Evolutionary conservation across 2,329 filamentous ascomycete species (phyloP).

Genomic region (Monascus ruber): DNA sequence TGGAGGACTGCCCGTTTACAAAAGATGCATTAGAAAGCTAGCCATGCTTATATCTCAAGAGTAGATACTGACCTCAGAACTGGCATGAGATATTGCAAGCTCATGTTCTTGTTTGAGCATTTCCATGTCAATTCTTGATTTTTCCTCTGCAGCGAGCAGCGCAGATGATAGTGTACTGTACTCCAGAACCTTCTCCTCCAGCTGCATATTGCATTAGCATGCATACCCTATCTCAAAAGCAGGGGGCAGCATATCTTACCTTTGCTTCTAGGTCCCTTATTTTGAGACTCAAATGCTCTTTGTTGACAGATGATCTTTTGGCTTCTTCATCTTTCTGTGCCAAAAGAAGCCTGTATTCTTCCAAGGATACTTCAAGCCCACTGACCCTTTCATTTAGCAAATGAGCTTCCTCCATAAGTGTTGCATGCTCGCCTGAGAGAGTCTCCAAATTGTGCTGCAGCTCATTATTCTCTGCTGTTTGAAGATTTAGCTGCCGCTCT

Average conservation of each 20-base stretch:
- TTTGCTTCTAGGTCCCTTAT: constrained; percentile 9
- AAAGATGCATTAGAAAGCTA: neutral
- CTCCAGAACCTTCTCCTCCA: constrained; percentile 12
- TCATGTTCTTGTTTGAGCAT: constrained; percentile 12
- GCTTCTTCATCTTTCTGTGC: constrained; percentile 16
- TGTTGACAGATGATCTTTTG: constrained; percentile 11
- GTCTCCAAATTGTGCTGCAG: constrained; percentile 11
- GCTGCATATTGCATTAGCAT: constrained; percentile 9
- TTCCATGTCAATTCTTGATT: constrained; percentile 9
- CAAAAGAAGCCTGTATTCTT: constrained; percentile 9
- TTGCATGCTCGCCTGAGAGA: constrained; percentile 13
- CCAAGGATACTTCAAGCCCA: constrained; percentile 10
- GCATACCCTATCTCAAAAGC: no score
- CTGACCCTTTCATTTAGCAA: constrained; percentile 16
- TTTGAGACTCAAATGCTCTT: constrained; percentile 8
- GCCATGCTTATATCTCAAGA: neutral
- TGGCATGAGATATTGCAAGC: constrained; percentile 7
- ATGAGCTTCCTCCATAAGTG: constrained; percentile 9
- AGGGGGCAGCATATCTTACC: constrained; percentile 6
- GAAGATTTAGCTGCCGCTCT: constrained; percentile 21
- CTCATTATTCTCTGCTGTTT: constrained; percentile 12
- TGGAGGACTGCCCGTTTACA: constrained; percentile 8
- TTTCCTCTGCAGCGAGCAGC: constrained; percentile 12
- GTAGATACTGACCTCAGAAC: constrained; percentile 12
- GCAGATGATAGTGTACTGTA: constrained; percentile 9